Evolutionary conservation across 345 rosid genomes (phyloP).

Genomic region (Gossypium bickii): DNA sequence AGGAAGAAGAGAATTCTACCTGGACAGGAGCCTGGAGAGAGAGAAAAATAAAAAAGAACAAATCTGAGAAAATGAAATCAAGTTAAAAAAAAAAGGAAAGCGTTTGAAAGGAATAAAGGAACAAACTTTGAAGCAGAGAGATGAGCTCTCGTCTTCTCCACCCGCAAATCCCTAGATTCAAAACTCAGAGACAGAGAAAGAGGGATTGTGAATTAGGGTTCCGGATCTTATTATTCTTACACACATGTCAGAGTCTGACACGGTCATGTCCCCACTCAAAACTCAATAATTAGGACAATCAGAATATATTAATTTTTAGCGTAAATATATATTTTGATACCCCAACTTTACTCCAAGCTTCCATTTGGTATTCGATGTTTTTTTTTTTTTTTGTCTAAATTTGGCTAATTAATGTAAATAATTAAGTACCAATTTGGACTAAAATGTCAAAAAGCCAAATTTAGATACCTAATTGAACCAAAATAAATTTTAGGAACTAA

Average conservation of each 20-base stretch:
- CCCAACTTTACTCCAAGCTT: too few species aligned
- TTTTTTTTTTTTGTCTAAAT: too few species aligned
- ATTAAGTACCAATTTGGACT: too few species aligned
- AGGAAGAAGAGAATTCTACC: background rate
- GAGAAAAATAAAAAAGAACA: background rate
- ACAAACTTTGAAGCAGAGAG: constrained; percentile 2
- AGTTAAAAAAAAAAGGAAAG: too few species aligned
- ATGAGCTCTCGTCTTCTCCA: background rate
- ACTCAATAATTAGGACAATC: too few species aligned
- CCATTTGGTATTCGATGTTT: too few species aligned
- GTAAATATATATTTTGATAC: too few species aligned
- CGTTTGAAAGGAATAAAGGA: background rate
- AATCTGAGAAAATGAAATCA: constrained; percentile 8
- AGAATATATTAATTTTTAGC: too few species aligned
- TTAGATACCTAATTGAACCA: too few species aligned
- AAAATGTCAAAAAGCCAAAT: too few species aligned
- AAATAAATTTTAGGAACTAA: too few species aligned
- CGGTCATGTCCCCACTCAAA: background rate
- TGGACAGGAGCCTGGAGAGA: background rate
- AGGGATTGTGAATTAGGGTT: background rate
- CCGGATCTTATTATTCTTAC: background rate
- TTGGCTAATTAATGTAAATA: too few species aligned
- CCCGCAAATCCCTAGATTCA: constrained; percentile 13
- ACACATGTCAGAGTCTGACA: background rate
- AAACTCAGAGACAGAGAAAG: background rate